Evolutionary conservation across 139 green algal species (phyloP).

Genomic region (Coelastrella sp.): DNA sequence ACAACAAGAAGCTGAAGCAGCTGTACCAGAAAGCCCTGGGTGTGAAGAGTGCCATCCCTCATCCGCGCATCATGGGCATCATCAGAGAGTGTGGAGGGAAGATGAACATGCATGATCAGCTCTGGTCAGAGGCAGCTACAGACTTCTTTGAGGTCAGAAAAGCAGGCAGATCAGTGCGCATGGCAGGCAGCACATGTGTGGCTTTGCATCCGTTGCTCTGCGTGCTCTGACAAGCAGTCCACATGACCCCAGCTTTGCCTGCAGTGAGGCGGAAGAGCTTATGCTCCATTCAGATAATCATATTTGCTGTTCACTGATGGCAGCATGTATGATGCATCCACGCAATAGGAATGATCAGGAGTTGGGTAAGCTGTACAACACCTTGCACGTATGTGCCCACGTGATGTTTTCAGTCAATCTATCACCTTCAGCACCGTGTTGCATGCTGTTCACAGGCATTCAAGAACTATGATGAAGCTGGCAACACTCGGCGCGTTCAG

Average conservation of each 20-base stretch:
- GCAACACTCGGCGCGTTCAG: slow-evolving; percentile 82
- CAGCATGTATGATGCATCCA: no score
- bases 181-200: no score
- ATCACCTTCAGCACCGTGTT: neutral
- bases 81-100: slow-evolving; percentile 98
- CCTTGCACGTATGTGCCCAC: no score
- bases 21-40: slow-evolving; percentile 83
- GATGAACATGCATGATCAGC: slow-evolving; percentile 97
- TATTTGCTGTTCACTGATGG: no score
- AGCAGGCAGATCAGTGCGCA: no score
- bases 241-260: no score
- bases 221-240: no score
- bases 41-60: slow-evolving; percentile 96
- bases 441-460: slow-evolving; percentile 81
- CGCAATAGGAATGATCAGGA: no score
- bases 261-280: no score
- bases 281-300: no score
- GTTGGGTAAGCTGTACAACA: no score
- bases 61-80: slow-evolving; percentile 98
- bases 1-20: slow-evolving; percentile 94
- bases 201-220: no score
- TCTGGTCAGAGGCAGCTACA: slow-evolving; percentile 91
- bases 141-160: slow-evolving; percentile 96
- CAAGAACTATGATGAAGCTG: slow-evolving; percentile 98
- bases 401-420: neutral